Percentiles rank a stretch among this genome's conserved stretches.
phyloP scores from a whole-genome alignment of 352 stramenopile species.

The Phytophthora rubi region DNA sequence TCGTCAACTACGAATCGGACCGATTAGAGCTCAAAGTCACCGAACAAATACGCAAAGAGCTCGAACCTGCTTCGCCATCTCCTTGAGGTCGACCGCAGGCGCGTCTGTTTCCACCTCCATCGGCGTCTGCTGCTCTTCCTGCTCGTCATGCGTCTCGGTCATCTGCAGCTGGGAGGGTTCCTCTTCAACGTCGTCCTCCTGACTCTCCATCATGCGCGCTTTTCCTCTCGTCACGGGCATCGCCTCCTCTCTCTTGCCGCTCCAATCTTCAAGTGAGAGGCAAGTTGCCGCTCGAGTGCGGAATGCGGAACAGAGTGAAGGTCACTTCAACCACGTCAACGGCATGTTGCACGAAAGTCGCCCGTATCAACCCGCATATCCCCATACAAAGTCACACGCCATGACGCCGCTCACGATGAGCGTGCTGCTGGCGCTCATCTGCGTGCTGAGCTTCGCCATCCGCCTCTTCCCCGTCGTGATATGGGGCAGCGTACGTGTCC shows the following conservation, averaged over 20 bases:
- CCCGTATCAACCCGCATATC: constrained; percentile 14
- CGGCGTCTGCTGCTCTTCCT: constrained; percentile 14
- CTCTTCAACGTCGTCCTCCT: constrained; percentile 31
- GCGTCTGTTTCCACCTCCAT: constrained; percentile 18
- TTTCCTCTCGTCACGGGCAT: constrained; percentile 46
- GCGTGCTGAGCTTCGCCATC: constrained; percentile 89
- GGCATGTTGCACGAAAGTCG: constrained; percentile 52
- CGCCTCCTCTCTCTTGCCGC: constrained; percentile 7
- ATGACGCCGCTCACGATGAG: constrained; percentile 40
- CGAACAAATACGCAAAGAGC: not conserved
- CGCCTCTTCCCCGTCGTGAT: constrained; percentile 92
- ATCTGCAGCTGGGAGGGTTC: constrained; percentile 12
- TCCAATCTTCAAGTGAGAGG: constrained; percentile 26
- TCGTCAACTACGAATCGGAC: constrained; percentile 22
- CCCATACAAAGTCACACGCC: not conserved
- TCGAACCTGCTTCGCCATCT: constrained; percentile 38
- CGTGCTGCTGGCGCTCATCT: constrained; percentile 82
- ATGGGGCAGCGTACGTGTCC: constrained; percentile 82
- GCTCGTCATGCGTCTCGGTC: constrained; percentile 26
- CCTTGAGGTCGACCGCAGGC: constrained; percentile 32
- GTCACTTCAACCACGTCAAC: constrained; percentile 49
- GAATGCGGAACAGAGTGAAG: constrained; percentile 18
- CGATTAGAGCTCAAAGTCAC: not conserved
- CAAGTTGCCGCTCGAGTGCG: constrained; percentile 26
- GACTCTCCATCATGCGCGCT: constrained; percentile 40